These are phyloP conservation scores for Lentinula edodes DNA, from an alignment of 768 basidiomycete genomes.

Conservation along the genomic window DNA sequence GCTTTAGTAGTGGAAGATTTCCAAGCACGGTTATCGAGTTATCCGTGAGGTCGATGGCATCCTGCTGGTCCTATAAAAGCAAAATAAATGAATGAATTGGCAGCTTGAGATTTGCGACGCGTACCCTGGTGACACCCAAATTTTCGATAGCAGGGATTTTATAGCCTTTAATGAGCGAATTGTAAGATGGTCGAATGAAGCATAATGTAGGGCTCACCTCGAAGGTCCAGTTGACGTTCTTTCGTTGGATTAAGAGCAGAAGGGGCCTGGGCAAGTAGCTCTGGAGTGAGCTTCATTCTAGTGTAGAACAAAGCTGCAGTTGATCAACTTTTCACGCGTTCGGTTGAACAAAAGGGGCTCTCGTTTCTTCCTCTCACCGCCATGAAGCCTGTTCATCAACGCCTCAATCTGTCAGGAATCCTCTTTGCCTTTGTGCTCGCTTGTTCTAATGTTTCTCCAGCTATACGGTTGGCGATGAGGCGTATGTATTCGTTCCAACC, in stretches of 20 bases:
- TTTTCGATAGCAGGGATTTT: conserved; percentile 97
- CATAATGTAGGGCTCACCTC: conserved; percentile 47
- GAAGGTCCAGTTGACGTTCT: conserved; percentile 87
- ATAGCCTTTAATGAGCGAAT: conserved; percentile 51
- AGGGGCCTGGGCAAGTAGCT: conserved; percentile 78
- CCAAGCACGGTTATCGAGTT: conserved; percentile 79
- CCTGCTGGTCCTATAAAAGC: conserved; percentile 74
- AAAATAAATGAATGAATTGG: conserved; percentile 1
- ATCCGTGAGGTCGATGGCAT: conserved; percentile 91
- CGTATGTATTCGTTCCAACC: conserved; percentile 75
- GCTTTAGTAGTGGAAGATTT: conserved; percentile 83
- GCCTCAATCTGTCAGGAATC: conserved; percentile 59
- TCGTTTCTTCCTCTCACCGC: conserved; percentile 21
- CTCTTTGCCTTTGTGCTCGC: neutral
- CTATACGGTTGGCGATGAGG: conserved; percentile 65
- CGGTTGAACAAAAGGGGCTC: conserved; percentile 9
- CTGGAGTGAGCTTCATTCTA: conserved; percentile 88
- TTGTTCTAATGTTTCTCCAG: conserved; percentile 29
- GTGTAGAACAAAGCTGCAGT: neutral
- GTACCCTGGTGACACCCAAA: conserved; percentile 84
- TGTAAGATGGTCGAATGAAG: conserved; percentile 16
- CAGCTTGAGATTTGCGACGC: conserved; percentile 17
- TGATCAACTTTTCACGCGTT: conserved; percentile 5
- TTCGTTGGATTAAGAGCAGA: conserved; percentile 79
- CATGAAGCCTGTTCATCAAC: conserved; percentile 70